Conservation (phyloP, 2,329 filamentous ascomycete species). For the Aureobasidium lini region DNA sequence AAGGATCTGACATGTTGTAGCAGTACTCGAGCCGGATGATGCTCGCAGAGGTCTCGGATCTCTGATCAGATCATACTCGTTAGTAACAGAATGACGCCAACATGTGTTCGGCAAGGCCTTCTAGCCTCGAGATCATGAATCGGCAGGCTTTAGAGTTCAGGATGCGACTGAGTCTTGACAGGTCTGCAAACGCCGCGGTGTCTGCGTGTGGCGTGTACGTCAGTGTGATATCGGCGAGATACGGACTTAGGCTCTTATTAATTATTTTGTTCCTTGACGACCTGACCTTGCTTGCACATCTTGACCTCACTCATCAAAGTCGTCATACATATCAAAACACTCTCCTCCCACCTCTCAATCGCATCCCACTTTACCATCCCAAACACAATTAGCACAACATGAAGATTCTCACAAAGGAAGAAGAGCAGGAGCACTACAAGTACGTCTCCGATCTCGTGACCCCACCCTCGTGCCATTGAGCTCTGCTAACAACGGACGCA, state of each 20-base stretch:
- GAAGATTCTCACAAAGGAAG: conserved; percentile 94
- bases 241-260: conserved; percentile 2
- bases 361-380: background rate
- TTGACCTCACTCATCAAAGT: conserved; percentile 5
- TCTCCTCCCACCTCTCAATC: background rate
- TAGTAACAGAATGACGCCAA: background rate
- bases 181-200: conserved; percentile 3
- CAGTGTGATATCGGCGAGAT: conserved; percentile 1
- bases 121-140: background rate
- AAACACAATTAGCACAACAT: conserved; percentile 44
- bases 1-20: too few species aligned
- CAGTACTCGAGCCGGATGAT: background rate
- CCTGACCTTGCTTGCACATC: background rate
- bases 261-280: background rate
- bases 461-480: conserved; percentile 5
- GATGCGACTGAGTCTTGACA: background rate
- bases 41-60: background rate
- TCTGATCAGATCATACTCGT: background rate
- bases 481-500: conserved; percentile 26
- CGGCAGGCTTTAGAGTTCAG: background rate
- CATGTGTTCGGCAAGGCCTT: background rate
- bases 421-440: conserved; percentile 80
- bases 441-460: conserved; percentile 27
- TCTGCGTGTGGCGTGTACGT: conserved; percentile 8
- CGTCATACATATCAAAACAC: conserved; percentile 6